Conservation (phyloP, 805 yeast species). For the Saturnispora gosingensis region DNA sequence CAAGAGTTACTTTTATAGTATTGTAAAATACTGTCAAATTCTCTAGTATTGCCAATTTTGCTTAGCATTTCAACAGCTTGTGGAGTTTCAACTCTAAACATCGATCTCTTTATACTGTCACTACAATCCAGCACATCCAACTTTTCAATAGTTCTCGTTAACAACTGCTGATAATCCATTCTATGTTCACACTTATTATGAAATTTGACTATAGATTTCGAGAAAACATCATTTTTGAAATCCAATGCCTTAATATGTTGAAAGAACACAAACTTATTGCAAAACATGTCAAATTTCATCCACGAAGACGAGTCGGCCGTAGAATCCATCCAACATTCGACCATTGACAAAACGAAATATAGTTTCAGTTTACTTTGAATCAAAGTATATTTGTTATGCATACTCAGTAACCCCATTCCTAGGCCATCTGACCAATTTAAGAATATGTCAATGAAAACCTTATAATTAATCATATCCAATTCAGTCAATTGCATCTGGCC, state of each 20-base stretch:
- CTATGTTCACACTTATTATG: not conserved
- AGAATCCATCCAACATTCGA: not conserved
- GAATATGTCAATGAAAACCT: not conserved
- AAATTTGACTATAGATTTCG: not conserved
- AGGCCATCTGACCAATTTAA: not conserved
- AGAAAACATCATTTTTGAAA: not conserved
- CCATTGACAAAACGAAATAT: not conserved
- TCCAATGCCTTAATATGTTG: not conserved
- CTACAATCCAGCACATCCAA: not conserved
- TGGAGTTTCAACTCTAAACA: slow-evolving; percentile 1
- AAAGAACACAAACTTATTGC: not conserved
- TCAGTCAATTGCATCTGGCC: not conserved
- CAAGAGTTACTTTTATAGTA: not conserved
- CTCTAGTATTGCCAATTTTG: not conserved
- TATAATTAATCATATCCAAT: slow-evolving; percentile 1
- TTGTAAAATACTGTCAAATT: not conserved
- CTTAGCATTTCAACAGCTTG: slow-evolving; percentile 1
- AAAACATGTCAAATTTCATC: slow-evolving; percentile 1
- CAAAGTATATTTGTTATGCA: not conserved
- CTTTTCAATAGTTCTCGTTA: not conserved
- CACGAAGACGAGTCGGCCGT: not conserved
- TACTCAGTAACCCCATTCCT: not conserved
- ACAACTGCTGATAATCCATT: not conserved
- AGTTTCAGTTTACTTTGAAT: not conserved
- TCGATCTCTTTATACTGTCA: not conserved